Base-by-base conservation (phyloP, 1,284 basidiomycete genomes). In the Bondarzewia mesenterica region DNA sequence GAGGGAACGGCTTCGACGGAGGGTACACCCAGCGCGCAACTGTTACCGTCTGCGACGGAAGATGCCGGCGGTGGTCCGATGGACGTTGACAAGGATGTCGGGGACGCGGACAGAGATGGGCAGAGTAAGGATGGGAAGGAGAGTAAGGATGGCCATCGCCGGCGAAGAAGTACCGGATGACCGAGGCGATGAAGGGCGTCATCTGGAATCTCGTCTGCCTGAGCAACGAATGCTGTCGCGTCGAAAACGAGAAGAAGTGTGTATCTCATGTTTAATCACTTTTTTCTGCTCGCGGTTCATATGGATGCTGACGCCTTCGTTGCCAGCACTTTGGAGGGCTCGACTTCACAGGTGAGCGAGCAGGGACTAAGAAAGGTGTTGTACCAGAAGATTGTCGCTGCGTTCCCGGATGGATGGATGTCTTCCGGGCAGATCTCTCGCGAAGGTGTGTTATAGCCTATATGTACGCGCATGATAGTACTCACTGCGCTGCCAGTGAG, bases 171-270 rank as follows among this genome's bases (percentile, higher is more conserved):
- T 89, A 82, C 57, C 67, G 82, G 14, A 64, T 89, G 66, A 87
- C 82, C 44, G 87, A 90, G 52, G 63, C 65, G 54, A 88, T 90
- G 82, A 85, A 86, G 71, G 65, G 63, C 25, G 75, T 79, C 43
- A 77, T 89, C 54, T 90, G 87, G 87, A 77, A 85, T 63, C 69
- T 89, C 7, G 87, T 90, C 39, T 71, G 80, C 58, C 61, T 90
- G 52, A 88, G 85, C 61, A 89, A 89, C 58, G 87, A 89, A 66
- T 80, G 80, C 49, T 86, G 82, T 64, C 66, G 84, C 56, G 65
- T 90, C 62, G 85, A 88, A 68, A 89, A 89, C 58, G 85, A 89
- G 76, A 89, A 88, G 65, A 86, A 87, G 85, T 89, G 60, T 26
- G 84, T 75, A 16, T 3, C 23, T 26, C 3, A 32, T 4, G n/a